phyloP scores from a whole-genome alignment of 257 asterid species.

The Cruciata laevipes region DNA sequence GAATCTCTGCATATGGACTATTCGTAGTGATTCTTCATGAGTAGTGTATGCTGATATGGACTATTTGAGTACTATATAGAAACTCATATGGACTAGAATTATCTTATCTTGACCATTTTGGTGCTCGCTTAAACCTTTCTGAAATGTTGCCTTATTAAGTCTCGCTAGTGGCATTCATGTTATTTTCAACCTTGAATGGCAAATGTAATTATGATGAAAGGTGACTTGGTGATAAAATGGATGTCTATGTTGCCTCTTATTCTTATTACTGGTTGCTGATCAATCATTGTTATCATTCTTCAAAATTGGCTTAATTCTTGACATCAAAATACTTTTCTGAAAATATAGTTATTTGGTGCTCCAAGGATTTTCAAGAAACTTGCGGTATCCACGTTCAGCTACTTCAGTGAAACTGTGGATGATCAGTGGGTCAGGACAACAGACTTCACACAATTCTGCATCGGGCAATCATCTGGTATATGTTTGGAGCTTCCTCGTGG shows the following conservation, averaged over 20 bases:
- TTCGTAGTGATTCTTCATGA: background rate
- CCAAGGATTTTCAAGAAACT: conserved; percentile 64
- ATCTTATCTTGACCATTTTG: too few relatives aligned
- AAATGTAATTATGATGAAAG: too few relatives aligned
- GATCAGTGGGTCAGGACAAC: conserved; percentile 90
- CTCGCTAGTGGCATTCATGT: background rate
- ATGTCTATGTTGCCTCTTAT: background rate
- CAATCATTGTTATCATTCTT: background rate
- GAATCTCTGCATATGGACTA: too few relatives aligned
- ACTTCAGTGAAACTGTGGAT: conserved; percentile 39
- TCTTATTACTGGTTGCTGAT: too few relatives aligned
- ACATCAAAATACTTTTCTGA: conserved; percentile 1
- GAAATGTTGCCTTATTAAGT: background rate
- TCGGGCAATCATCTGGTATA: conserved; percentile 82
- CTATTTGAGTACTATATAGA: too few relatives aligned
- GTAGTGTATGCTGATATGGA: background rate
- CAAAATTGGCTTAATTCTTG: background rate
- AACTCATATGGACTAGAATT: too few relatives aligned
- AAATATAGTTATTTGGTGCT: conserved; percentile 58
- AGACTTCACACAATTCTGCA: conserved; percentile 53
- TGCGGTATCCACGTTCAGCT: conserved; percentile 28
- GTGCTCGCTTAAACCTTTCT: background rate
- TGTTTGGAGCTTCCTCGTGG: conserved; percentile 56
- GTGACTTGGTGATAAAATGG: background rate
- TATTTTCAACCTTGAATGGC: too few relatives aligned